Base-by-base conservation (phyloP, 148 eudicot genomes). In the Nepenthes gracilis region DNA sequence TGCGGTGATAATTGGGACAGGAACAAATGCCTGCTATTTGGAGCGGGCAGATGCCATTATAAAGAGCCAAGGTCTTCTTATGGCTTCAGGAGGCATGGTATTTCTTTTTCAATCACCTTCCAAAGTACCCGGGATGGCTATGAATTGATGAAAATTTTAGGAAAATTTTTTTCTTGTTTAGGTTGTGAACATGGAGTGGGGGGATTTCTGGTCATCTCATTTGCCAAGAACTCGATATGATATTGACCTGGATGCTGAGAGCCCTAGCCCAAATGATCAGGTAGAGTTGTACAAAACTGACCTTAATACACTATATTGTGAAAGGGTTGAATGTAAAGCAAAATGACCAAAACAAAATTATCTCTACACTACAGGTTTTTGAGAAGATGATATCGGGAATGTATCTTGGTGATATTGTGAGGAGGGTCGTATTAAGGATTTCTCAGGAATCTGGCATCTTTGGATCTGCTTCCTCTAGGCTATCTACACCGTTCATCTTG, bases 161-260 rank as follows among this genome's bases (percentile, higher is more conserved):
- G 45, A 40, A 40, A 3, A 40, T 40, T 40, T 68, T 5, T 62
- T n/a, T 59, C 43, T 60, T 51, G 35, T 55, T 64, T 71, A 92
- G 97, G 97, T 85, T 59, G 79, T 92, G 47, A 92, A 92, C 78
- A 85, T 77, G 82, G 96, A 92, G 78, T 92, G 97, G 97, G 97
- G 96, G 45, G 85, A 88, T 68, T 88, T 88, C 72, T 92, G 90
- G 96, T 88, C 97, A 37, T 81, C 94, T 47, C 96, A 88, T 77
- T 78, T 92, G 79, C 98, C 98, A 6, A 85, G 96, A 63, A 92
- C 96, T 12, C 54, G 78, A 36, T 88, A 85, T 10, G 98, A 92
- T 63, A 69, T 76, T 1, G 94, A 88, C 64, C 71, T 92, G 70
- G 98, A 92, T 78, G 75, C 81, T 23, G 78, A 84, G 57, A 92